Base-by-base conservation (phyloP, 441 rosid genomes). In the Erodium texanum region DNA sequence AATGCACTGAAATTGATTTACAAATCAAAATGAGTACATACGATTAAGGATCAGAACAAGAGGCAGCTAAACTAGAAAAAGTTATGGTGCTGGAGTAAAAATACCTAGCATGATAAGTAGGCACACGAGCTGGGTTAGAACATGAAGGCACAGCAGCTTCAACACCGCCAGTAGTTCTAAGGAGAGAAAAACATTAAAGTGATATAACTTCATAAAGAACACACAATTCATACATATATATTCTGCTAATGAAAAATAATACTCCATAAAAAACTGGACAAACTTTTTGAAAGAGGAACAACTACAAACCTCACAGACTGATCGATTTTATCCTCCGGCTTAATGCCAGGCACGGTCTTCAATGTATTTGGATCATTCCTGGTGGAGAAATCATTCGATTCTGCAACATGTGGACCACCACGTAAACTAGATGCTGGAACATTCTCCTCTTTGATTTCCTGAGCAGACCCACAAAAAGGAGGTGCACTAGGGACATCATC, bases 41-140 rank as follows among this genome's bases (percentile, higher is more conserved):
- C 20, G 56, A 41, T 63, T 65, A 67, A 67, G 41, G 38, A 63
- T 36, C 65, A 38, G 2, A 71, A 66, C 18, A 61, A 59, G 58
- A 43, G 29, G 69, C 48, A 73, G 36, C 48, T 56, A 68, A 14
- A 69, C 38, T 27, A 70, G 61, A 69, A 29, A 66, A 38, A 48
- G 66, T 45, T 38, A 69, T 29, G 23, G 24, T 61, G 23, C 71
- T 24, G 41, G 43, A 67, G 41, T 36, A 24, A 50, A 59, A 71
- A 8, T 83, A 90, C 98, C 94, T 89, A 2, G 98, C 99, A 83
- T 95, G 98, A 85, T 87, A 92, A 65, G 89, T 82, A 38, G 99
- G 99, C 34, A 90, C 69, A 70, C 98, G 89, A 65, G 87, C 88
- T 62, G 89, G 92, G 66, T 82, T 84, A 68, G 83, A 79, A 73